Evolutionary conservation across 106 monocot genomes (phyloP).

Genomic region (Phalaenopsis equestris): DNA sequence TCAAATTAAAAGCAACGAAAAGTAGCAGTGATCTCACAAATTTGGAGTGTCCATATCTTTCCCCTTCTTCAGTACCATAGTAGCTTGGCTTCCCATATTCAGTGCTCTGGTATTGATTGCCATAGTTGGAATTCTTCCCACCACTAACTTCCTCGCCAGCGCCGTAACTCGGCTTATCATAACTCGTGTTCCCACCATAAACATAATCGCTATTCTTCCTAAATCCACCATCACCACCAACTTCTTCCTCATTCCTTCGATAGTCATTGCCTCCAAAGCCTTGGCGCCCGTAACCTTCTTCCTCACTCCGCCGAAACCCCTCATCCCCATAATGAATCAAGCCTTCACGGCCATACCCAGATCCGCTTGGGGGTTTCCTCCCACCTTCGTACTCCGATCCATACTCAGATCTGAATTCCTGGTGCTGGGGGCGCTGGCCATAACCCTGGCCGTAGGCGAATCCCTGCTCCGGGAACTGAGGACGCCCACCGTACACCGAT

Average conservation of each 20-base stretch:
- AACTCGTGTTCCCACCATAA: slow-evolving; percentile 11
- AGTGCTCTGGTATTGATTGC: slow-evolving; percentile 1
- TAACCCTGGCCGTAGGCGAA: neutral
- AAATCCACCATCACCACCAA: slow-evolving; percentile 14
- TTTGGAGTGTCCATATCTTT: slow-evolving; percentile 23
- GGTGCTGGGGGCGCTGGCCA: neutral
- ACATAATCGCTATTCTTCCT: slow-evolving; percentile 19
- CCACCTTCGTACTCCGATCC: slow-evolving; percentile 21
- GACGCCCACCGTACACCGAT: slow-evolving; percentile 11
- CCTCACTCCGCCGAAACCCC: neutral
- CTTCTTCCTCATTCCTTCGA: slow-evolving; percentile 9
- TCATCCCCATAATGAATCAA: neutral
- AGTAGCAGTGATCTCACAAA: slow-evolving; percentile 22
- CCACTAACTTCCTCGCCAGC: neutral
- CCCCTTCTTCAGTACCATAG: slow-evolving; percentile 14
- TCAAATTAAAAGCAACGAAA: neutral
- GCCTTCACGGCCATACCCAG: neutral
- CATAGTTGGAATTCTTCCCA: slow-evolving; percentile 19
- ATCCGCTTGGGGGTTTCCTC: neutral
- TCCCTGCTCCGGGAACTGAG: neutral
- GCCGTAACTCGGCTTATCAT: slow-evolving; percentile 15
- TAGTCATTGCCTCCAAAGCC: slow-evolving; percentile 14
- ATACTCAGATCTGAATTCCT: neutral
- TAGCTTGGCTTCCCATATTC: slow-evolving; percentile 13
- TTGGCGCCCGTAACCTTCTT: slow-evolving; percentile 4